Conservation (phyloP, 371 early-diverging fungal genomes). For the Mycotypha africana region DNA sequence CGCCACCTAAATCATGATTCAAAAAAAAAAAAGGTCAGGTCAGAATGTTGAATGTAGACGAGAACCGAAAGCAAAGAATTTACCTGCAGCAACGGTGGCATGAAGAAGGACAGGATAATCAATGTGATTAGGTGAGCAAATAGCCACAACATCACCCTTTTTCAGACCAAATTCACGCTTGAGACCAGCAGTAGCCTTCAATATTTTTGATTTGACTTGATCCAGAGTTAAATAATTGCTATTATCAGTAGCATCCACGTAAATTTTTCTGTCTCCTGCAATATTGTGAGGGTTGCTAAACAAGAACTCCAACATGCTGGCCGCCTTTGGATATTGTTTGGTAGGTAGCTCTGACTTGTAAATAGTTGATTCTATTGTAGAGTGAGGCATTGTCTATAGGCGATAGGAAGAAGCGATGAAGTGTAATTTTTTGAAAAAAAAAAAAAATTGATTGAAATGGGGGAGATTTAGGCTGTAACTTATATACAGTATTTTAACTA, state of each 20-base stretch:
- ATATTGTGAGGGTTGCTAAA: not conserved
- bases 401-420: too few relatives aligned
- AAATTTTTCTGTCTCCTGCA: not conserved
- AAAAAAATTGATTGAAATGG: too few relatives aligned
- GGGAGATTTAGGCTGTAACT: too few relatives aligned
- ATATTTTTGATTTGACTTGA: not conserved
- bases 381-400: too few relatives aligned
- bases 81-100: slow-evolving; percentile 16
- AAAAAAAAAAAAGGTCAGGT: not conserved
- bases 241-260: not conserved
- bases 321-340: not conserved
- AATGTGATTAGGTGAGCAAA: slow-evolving; percentile 54
- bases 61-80: too few relatives aligned
- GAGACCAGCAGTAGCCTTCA: slow-evolving; percentile 5
- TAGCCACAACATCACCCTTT: slow-evolving; percentile 59
- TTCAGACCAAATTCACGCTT: slow-evolving; percentile 23
- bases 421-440: too few relatives aligned
- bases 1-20: too few relatives aligned
- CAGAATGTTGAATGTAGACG: too few relatives aligned
- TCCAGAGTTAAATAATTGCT: not conserved
- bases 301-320: not conserved
- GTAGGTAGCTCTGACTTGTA: not conserved
- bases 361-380: too few relatives aligned
- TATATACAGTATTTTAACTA: too few relatives aligned
- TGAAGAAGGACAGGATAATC: slow-evolving; percentile 8